Evolutionary conservation across 805 yeast species (phyloP), one percentile per base, ranked within the genome.

Genomic region (Candida manassasensis): DNA sequence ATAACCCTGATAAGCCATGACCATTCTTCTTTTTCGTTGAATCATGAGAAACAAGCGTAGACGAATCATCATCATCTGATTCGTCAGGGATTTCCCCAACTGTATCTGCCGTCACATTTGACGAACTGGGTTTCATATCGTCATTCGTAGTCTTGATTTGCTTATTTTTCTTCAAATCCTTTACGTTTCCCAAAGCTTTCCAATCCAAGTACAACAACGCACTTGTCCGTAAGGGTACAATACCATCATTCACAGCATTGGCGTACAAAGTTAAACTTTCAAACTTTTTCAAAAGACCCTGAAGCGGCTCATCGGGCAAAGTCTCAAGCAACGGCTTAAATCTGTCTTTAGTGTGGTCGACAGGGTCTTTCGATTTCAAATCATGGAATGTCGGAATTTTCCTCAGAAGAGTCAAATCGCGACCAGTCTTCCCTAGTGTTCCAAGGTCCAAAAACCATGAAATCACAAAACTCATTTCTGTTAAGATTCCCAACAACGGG

Each of bases 181-280:
- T 52, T 4, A 65, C 66, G 24, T 63, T 63, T 2, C 69, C 71
- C 21, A 67, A 47, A 1, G 72, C 71, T 19, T 54, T 53, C 57
- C 66, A 67, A 42, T 67, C 73, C 34, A 67, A 45, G 35, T 65
- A 67, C 14, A 67, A 47, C 34, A 67, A 49, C 1, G 70, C 67
- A 21, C 69, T 53, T 1, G 73, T 67, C 31, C 73, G 47, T 21
- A 67, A 50, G 2, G 73, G 73, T 1, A 66, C 72, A 14, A 67
- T 67, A 2, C 73, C 73, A 40, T 67, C 73, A 37, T 67, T 66
- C 11, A 67, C 52, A 4, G 69, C 68, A 43, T 67, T 67, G 12
- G 73, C 72, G 42, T 67, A 67, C 4, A 66, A 41, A 2, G 69
- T 61, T 24, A 66, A 53, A 39, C 54, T 57, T 19, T 48, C 47